Percentiles rank a stretch among this genome's conserved stretches.
phyloP scores from a whole-genome alignment of 1,284 basidiomycete genomes.

The Thecaphora thlaspeos region DNA sequence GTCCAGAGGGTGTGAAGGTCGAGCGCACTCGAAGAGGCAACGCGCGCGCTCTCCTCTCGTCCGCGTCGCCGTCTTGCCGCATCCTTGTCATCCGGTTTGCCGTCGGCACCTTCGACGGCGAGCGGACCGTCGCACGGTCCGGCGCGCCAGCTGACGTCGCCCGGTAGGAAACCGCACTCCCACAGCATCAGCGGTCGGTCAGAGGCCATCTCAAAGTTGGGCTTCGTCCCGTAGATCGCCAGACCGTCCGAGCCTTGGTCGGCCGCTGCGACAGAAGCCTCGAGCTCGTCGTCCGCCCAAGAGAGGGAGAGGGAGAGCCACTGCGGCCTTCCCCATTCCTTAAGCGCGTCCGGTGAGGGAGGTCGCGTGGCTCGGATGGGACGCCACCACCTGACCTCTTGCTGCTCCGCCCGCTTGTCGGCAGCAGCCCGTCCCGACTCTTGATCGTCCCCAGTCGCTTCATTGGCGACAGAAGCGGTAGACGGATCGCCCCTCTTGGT shows the following conservation, averaged over 20 bases:
- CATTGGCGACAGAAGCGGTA: too few relatives aligned
- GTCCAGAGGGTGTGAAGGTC: constrained; percentile 44
- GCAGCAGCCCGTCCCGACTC: too few relatives aligned
- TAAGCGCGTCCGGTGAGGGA: neutral
- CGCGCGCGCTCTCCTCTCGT: neutral
- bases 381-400: constrained; percentile 25
- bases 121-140: constrained; percentile 61
- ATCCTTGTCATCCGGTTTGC: too few relatives aligned
- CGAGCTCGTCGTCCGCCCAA: neutral
- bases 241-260: constrained; percentile 8
- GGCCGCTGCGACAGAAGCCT: constrained; percentile 1
- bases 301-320: constrained; percentile 13
- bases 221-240: constrained; percentile 63
- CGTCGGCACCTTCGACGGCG: constrained; percentile 1
- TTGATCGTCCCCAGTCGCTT: too few relatives aligned
- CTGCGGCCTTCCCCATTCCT: constrained; percentile 10
- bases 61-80: neutral
- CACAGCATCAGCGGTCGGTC: constrained; percentile 87
- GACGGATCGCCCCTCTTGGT: neutral
- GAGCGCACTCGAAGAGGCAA: constrained; percentile 4
- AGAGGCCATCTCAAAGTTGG: constrained; percentile 89
- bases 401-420: neutral
- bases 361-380: constrained; percentile 16
- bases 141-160: constrained; percentile 73
- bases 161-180: constrained; percentile 76